Conservation (phyloP, 2,329 filamentous ascomycete genomes). For the Ophiostoma quercus region DNA sequence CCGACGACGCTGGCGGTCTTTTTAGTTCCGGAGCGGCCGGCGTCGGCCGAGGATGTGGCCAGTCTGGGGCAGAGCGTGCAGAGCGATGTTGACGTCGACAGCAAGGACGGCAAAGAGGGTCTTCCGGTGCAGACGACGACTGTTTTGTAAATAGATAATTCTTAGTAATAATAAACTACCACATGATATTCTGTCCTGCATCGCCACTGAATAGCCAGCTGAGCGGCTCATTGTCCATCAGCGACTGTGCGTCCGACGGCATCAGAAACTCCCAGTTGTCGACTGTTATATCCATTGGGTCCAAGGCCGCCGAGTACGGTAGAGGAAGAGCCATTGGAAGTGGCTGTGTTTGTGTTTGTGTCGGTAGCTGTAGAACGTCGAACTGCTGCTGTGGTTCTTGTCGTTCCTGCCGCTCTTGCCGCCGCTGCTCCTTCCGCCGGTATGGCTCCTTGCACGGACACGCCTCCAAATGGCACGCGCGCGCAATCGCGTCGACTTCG, state of each 20-base stretch:
- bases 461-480: conserved; percentile 15
- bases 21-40: background rate
- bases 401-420: conserved; percentile 6
- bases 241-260: conserved; percentile 26
- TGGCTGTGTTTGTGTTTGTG: background rate
- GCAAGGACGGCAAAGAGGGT: background rate
- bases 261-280: conserved; percentile 43
- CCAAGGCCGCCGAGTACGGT: background rate
- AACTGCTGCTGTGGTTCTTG: background rate
- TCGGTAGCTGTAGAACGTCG: too few relatives aligned
- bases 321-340: background rate
- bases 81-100: background rate
- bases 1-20: background rate
- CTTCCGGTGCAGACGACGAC: background rate
- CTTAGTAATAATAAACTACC: background rate
- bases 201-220: background rate
- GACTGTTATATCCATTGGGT: conserved; percentile 23
- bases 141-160: background rate
- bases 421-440: conserved; percentile 16
- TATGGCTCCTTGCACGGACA: conserved; percentile 19
- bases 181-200: background rate
- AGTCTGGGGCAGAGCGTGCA: background rate
- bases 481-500: background rate
- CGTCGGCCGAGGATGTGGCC: background rate
- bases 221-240: conserved; percentile 21